Conservation (phyloP, 2,329 filamentous ascomycete species). For the Penicillium sumatraense region DNA sequence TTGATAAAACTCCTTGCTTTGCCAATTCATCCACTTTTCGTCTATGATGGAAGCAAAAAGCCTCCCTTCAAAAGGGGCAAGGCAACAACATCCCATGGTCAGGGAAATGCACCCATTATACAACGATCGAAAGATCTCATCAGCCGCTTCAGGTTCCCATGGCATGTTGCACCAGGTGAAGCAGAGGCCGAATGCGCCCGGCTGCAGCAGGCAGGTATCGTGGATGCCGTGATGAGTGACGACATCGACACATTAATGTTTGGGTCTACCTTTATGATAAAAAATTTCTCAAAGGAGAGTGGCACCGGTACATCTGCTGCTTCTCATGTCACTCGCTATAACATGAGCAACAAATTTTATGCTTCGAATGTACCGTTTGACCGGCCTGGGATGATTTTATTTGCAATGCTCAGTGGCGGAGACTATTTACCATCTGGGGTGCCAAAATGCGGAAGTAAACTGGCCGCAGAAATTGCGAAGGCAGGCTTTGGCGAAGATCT, state of each 20-base stretch:
- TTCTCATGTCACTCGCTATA: slow-evolving; percentile 85
- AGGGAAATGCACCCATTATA: slow-evolving; percentile 68
- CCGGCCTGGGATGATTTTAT: slow-evolving; percentile 86
- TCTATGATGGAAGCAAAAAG: slow-evolving; percentile 86
- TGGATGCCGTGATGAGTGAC: slow-evolving; percentile 92
- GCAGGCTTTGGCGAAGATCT: slow-evolving; percentile 83
- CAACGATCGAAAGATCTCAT: slow-evolving; percentile 83
- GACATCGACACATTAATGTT: slow-evolving; percentile 99
- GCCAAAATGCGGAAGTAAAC: slow-evolving; percentile 81
- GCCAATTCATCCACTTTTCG: slow-evolving; percentile 84
- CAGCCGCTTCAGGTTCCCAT: slow-evolving; percentile 79
- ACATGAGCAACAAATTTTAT: slow-evolving; percentile 45
- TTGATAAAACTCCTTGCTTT: slow-evolving; percentile 75
- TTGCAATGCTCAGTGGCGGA: slow-evolving; percentile 92
- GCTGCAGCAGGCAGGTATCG: slow-evolving; percentile 77
- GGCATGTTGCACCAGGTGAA: slow-evolving; percentile 88
- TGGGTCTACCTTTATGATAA: slow-evolving; percentile 76
- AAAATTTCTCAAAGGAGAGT: slow-evolving; percentile 80
- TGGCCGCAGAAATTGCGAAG: slow-evolving; percentile 86
- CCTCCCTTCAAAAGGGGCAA: slow-evolving; percentile 89
- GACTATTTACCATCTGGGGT: slow-evolving; percentile 92
- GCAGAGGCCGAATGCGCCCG: slow-evolving; percentile 95
- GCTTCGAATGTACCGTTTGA: slow-evolving; percentile 59
- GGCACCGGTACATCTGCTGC: slow-evolving; percentile 65
- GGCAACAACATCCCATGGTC: slow-evolving; percentile 52